Evolutionary conservation across 202 grass and related monocot genomes (phyloP).

Genomic region (Zoysia matrella): DNA sequence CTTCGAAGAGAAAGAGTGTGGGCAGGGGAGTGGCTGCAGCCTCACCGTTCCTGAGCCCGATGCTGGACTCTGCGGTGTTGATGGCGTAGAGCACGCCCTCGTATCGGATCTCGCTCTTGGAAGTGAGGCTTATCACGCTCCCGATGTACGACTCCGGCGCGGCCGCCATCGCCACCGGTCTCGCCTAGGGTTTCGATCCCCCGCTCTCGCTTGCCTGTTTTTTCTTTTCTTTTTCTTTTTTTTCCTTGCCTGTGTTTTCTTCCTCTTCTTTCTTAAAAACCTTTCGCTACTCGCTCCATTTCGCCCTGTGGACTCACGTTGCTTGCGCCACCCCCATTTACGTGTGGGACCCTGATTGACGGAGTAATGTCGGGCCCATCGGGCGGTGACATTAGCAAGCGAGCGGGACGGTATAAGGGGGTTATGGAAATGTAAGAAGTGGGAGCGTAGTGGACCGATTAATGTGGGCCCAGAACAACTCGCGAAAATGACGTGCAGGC

Average conservation of each 20-base stretch:
- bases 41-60: slow-evolving; percentile 81
- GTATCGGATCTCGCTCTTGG: slow-evolving; percentile 97
- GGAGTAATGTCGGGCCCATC: no score
- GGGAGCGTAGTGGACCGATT: no score
- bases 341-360: background rate
- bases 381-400: background rate
- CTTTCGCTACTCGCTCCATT: slow-evolving; percentile 14
- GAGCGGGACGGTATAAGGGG: no score
- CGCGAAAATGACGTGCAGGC: no score
- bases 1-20: background rate
- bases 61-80: slow-evolving; percentile 92
- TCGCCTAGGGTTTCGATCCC: slow-evolving; percentile 53
- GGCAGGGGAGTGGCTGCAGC: background rate
- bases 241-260: background rate
- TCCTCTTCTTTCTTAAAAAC: background rate
- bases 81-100: slow-evolving; percentile 92
- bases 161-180: slow-evolving; percentile 38
- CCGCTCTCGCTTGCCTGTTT: background rate
- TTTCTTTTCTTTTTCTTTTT: background rate
- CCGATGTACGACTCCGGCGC: slow-evolving; percentile 84
- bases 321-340: background rate
- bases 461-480: no score
- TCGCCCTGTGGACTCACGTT: background rate
- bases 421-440: no score
- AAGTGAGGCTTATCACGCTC: slow-evolving; percentile 87